Base-by-base conservation (phyloP, 805 yeast genomes). In the Danielia reshetovae region DNA sequence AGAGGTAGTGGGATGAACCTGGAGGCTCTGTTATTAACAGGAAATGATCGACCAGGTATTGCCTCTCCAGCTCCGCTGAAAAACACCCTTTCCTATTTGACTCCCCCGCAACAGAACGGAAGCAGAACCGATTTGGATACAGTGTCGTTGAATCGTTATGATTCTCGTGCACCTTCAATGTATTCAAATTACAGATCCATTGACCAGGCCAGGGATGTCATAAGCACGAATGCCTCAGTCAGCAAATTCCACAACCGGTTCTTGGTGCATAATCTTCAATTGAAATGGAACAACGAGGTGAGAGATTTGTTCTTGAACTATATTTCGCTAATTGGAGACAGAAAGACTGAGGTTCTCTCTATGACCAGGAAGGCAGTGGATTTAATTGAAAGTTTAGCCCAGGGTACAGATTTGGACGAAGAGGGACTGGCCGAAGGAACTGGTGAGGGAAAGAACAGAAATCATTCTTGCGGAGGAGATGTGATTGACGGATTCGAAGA, bases 241-340 rank as follows among this genome's bases (percentile, higher is more conserved):
- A 51, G 54, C 25, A 65, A 42, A 35, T 83, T 76, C 57, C 73
- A 72, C 39, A 88, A 89, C 53, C 64, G 87, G 31, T 86, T 82
- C 55, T 74, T 80, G 39, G 61, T 86, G 15, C 88, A 87, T 46
- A 77, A 81, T 36, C 69, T 86, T 55, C 75, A 80, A 48, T 53
- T 88, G 46, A 83, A 79, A 46, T 88, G 96, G 96, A 81, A 84
- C 55, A 79, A 83, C 40, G 52, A 62, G 3, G 71, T 79, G 7
- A 65, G 96, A 36, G 77, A 87, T 48, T 62, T 75, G 9, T 60
- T 86, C 29, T 72, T 75, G 52, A 72, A 77, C 28, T 85, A 82
- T 48, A 52, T 79, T 16, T 60, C 65, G 10, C 63, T 62, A 30
- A 55, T 70, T 5, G 55, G 65, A 8, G 76, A 70, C 26, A 54